Evolutionary conservation across 2,329 filamentous ascomycete genomes (phyloP).

Genomic region (Aspergillus pseudotamarii): DNA sequence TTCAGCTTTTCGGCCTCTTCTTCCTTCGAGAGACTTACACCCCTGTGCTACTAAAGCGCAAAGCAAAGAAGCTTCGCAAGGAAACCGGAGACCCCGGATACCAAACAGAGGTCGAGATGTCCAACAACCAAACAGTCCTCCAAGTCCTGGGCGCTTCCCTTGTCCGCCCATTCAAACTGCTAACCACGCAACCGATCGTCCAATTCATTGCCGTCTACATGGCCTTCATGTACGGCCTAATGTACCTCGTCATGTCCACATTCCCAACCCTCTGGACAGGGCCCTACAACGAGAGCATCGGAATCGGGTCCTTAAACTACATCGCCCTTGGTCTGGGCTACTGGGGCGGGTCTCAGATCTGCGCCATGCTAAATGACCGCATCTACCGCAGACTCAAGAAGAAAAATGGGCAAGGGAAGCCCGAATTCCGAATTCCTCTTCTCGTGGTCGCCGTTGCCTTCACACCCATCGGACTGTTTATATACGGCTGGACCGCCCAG

Average conservation of each 20-base stretch:
- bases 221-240: constrained; percentile 59
- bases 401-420: constrained; percentile 48
- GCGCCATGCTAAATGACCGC: constrained; percentile 11
- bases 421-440: constrained; percentile 65
- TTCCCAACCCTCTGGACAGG: constrained; percentile 59
- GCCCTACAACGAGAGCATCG: constrained; percentile 57
- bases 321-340: constrained; percentile 65
- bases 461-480: constrained; percentile 56
- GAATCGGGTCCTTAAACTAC: constrained; percentile 64
- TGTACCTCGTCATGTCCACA: constrained; percentile 39
- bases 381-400: constrained; percentile 44
- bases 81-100: constrained; percentile 38
- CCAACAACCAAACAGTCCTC: constrained; percentile 1
- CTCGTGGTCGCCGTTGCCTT: constrained; percentile 57
- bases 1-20: constrained; percentile 64
- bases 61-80: constrained; percentile 52
- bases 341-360: constrained; percentile 55
- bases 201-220: constrained; percentile 58
- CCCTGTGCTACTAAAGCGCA: constrained; percentile 60
- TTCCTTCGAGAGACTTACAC: constrained; percentile 68
- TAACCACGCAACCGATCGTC: constrained; percentile 62
- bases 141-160: constrained; percentile 38
- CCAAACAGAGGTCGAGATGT: constrained; percentile 38
- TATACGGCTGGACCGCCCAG: constrained; percentile 61
- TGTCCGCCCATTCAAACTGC: constrained; percentile 58